Percentiles rank a stretch among this genome's conserved stretches.
These are phyloP conservation scores for Geosmithia morbida DNA, from an alignment of 2,329 filamentous ascomycete species.

Conservation along the genomic window DNA sequence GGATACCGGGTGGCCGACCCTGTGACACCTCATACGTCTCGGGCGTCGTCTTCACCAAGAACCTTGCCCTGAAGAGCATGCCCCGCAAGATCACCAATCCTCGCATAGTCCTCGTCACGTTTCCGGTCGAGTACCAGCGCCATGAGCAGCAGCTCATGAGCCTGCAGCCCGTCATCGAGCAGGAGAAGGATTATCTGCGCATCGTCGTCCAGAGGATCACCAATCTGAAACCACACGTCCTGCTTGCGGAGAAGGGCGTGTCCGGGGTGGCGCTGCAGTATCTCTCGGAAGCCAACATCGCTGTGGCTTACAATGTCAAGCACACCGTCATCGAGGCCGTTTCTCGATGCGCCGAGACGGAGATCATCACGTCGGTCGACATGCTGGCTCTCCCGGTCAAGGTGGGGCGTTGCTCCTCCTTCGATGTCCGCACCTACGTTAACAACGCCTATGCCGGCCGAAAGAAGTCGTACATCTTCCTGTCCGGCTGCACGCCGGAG, in stretches of 20 bases:
- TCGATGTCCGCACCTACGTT: slow-evolving; percentile 92
- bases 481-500: slow-evolving; percentile 79
- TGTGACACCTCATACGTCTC: slow-evolving; percentile 94
- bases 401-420: slow-evolving; percentile 69
- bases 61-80: slow-evolving; percentile 94
- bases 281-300: slow-evolving; percentile 75
- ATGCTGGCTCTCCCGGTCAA: slow-evolving; percentile 64
- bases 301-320: slow-evolving; percentile 94
- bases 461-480: slow-evolving; percentile 91
- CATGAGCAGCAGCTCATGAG: slow-evolving; percentile 92
- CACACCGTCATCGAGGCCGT: slow-evolving; percentile 91
- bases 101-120: slow-evolving; percentile 82
- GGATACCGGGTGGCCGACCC: slow-evolving; percentile 79
- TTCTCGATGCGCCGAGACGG: slow-evolving; percentile 78
- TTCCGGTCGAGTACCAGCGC: slow-evolving; percentile 89
- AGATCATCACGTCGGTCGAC: slow-evolving; percentile 88
- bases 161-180: slow-evolving; percentile 86
- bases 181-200: slow-evolving; percentile 85
- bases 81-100: slow-evolving; percentile 70
- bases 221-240: slow-evolving; percentile 67
- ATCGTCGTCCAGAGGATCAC: slow-evolving; percentile 88
- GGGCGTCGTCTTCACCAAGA: slow-evolving; percentile 94
- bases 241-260: slow-evolving; percentile 87
- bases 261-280: slow-evolving; percentile 84
- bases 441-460: slow-evolving; percentile 57